These are phyloP conservation scores for Darksidea phi DNA, from an alignment of 495 filamentous ascomycete genomes.

Conservation along the genomic window DNA sequence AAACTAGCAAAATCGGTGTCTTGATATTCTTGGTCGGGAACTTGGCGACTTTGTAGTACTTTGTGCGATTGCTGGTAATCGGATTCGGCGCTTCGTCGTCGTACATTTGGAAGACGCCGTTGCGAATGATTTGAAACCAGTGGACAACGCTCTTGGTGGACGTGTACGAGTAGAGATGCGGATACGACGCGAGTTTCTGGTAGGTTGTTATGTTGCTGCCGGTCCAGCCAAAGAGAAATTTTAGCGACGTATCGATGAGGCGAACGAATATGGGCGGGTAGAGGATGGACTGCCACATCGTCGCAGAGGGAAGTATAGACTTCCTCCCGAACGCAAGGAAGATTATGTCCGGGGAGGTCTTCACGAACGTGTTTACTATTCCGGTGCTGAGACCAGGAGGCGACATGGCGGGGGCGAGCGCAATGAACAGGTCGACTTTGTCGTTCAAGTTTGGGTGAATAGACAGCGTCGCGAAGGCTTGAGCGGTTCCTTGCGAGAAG, in stretches of 20 bases:
- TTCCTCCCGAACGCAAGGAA: conserved; percentile 94
- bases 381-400: conserved; percentile 85
- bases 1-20: conserved; percentile 89
- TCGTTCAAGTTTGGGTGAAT: conserved; percentile 91
- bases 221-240: conserved; percentile 85
- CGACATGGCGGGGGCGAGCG: conserved; percentile 95
- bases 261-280: conserved; percentile 93
- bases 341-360: conserved; percentile 87
- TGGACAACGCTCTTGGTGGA: conserved; percentile 95
- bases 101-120: conserved; percentile 94
- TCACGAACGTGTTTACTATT: conserved; percentile 88
- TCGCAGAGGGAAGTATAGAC: conserved; percentile 86
- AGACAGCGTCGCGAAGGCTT: conserved; percentile 92
- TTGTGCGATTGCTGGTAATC: conserved; percentile 52
- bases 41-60: conserved; percentile 86
- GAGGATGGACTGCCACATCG: conserved; percentile 95
- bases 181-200: conserved; percentile 96
- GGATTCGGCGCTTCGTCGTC: conserved; percentile 83
- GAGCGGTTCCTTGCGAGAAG: conserved; percentile 94
- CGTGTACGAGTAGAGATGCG: conserved; percentile 93
- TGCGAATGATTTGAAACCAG: conserved; percentile 99
- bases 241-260: conserved; percentile 77
- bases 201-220: conserved; percentile 79
- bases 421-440: conserved; percentile 94
- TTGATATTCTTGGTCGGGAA: conserved; percentile 97